phyloP scores from a whole-genome alignment of 2,329 filamentous ascomycete genomes.

The Ceratocystis cubensis region DNA sequence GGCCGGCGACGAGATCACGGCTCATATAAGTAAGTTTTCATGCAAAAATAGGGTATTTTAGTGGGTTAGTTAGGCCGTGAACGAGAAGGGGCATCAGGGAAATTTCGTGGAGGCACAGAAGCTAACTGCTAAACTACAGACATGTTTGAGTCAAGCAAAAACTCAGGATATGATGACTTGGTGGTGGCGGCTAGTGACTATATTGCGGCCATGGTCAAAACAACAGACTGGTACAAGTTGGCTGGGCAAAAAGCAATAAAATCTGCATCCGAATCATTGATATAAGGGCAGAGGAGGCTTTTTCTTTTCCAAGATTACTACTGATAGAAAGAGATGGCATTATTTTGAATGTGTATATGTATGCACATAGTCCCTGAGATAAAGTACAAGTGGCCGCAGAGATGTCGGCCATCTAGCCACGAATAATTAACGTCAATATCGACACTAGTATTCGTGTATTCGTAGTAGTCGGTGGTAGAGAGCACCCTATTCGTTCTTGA shows the following conservation, averaged over 20 bases:
- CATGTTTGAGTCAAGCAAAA: constrained; percentile 62
- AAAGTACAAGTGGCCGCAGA: background rate
- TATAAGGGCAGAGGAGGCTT: background rate
- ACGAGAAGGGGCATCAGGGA: background rate
- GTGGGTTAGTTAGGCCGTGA: background rate
- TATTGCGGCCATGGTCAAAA: constrained; percentile 49
- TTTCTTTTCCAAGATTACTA: background rate
- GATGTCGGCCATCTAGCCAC: background rate
- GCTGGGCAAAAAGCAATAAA: constrained; percentile 33
- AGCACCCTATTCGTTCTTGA: constrained; percentile 24
- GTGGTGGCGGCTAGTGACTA: constrained; percentile 51
- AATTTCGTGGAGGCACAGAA: background rate
- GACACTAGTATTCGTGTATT: background rate
- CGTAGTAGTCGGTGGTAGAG: background rate
- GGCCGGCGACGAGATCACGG: constrained; percentile 63
- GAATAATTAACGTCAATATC: background rate
- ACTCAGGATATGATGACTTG: constrained; percentile 59
- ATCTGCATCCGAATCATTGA: constrained; percentile 19
- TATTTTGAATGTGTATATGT: too few species aligned
- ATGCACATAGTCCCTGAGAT: too few species aligned
- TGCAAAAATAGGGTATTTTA: background rate
- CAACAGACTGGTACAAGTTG: constrained; percentile 52
- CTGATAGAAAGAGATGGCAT: background rate
- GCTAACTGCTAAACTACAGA: constrained; percentile 29
- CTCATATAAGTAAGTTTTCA: constrained; percentile 54